Conservation (phyloP, 805 yeast species). For the Saturnispora sanitii region DNA sequence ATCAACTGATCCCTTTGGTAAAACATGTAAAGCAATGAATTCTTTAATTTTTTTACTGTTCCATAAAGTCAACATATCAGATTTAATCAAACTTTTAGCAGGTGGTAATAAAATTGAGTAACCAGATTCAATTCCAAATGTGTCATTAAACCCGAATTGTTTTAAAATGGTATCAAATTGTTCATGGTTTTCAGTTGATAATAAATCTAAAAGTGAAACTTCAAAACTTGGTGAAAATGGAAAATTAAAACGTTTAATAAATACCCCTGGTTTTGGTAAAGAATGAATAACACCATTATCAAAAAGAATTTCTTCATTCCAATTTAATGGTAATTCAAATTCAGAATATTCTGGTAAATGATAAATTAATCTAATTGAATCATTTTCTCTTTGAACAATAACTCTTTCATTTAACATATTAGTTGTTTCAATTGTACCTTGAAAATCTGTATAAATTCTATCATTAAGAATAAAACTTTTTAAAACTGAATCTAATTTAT, state of each 20-base stretch:
- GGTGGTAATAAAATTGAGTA: constrained; percentile 71
- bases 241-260: constrained; percentile 26
- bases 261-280: constrained; percentile 19
- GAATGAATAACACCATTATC: constrained; percentile 82
- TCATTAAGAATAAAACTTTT: constrained; percentile 52
- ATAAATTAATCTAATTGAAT: constrained; percentile 9
- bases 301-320: constrained; percentile 58
- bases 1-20: constrained; percentile 46
- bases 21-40: constrained; percentile 57
- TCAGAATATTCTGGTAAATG: constrained; percentile 3
- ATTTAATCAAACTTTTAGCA: constrained; percentile 41
- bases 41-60: constrained; percentile 32
- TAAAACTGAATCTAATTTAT: constrained; percentile 43
- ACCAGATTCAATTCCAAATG: constrained; percentile 30
- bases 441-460: constrained; percentile 56
- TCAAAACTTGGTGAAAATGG: constrained; percentile 47
- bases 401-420: constrained; percentile 7
- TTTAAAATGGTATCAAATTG: constrained; percentile 37
- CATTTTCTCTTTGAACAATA: constrained; percentile 2
- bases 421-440: constrained; percentile 19
- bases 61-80: constrained; percentile 34
- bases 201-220: constrained; percentile 46
- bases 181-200: constrained; percentile 42
- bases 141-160: constrained; percentile 32
- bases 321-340: constrained; percentile 3